Conservation (phyloP, 2,329 filamentous ascomycete genomes). For the Sordariomycetes sp. region DNA sequence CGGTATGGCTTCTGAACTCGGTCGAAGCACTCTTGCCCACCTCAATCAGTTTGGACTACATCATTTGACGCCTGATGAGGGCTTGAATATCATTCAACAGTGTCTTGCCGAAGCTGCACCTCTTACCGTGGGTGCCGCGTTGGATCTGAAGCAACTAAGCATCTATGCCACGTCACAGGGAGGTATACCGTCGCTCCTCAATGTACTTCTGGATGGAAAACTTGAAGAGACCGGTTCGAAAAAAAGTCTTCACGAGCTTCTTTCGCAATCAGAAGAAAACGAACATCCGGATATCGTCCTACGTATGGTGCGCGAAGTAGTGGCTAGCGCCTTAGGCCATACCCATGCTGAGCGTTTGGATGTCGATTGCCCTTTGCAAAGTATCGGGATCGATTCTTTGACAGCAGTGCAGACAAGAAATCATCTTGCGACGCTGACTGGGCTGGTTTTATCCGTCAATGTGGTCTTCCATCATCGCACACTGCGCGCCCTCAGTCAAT, state of each 20-base stretch:
- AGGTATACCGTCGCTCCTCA: not conserved
- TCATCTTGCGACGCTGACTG: slow-evolving; percentile 6
- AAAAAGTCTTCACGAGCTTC: not conserved
- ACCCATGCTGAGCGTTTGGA: slow-evolving; percentile 5
- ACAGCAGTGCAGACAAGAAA: slow-evolving; percentile 8
- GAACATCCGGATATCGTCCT: slow-evolving; percentile 5
- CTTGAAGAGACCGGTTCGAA: not conserved
- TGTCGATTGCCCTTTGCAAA: slow-evolving; percentile 6
- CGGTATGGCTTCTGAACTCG: slow-evolving; percentile 7
- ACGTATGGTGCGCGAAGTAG: slow-evolving; percentile 6
- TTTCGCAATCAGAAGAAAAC: not conserved
- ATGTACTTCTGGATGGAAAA: not conserved
- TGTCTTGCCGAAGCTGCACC: not conserved
- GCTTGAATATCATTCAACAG: not conserved
- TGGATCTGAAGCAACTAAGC: slow-evolving; percentile 2
- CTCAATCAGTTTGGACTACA: slow-evolving; percentile 6
- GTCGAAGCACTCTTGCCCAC: slow-evolving; percentile 4
- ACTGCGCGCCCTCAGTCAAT: slow-evolving; percentile 3
- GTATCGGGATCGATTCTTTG: slow-evolving; percentile 10
- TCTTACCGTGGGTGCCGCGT: slow-evolving; percentile 7
- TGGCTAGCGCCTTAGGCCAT: slow-evolving; percentile 8
- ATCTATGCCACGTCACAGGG: slow-evolving; percentile 1
- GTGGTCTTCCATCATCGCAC: slow-evolving; percentile 6
- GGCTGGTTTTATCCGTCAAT: slow-evolving; percentile 5
- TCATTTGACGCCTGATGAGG: slow-evolving; percentile 3